phyloP scores from a whole-genome alignment of 495 filamentous ascomycete species.

The Talaromyces nanjingensis region DNA sequence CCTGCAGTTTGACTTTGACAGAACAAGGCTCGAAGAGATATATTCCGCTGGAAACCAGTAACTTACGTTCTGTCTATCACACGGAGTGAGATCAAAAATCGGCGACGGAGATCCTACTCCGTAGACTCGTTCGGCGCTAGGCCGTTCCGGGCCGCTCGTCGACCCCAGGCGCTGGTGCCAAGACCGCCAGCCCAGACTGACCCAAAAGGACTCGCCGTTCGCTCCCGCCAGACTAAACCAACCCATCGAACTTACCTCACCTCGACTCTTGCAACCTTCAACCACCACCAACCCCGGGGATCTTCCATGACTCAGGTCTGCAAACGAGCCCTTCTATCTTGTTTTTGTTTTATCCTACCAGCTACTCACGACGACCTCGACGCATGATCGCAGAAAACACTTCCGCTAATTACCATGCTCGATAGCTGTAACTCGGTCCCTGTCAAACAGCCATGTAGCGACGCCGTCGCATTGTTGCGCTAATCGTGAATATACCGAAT shows the following conservation, averaged over 20 bases:
- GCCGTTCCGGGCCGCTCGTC: not conserved
- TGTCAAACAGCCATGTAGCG: slow-evolving; percentile 8
- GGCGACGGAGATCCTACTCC: not conserved
- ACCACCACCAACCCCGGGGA: not conserved
- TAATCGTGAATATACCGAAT: not conserved
- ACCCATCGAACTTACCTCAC: not conserved
- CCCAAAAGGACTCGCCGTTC: not conserved
- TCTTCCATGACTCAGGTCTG: not conserved
- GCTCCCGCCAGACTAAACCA: not conserved
- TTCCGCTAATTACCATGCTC: not conserved
- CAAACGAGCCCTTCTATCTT: not conserved
- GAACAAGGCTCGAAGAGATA: no score
- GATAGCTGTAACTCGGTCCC: not conserved
- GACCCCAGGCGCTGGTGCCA: not conserved
- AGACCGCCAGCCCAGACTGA: not conserved
- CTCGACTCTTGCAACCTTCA: not conserved
- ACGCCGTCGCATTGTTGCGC: slow-evolving; percentile 11
- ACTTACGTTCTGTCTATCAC: no score
- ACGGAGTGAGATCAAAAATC: not conserved
- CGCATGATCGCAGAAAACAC: not conserved
- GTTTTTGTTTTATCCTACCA: not conserved
- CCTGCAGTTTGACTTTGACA: no score
- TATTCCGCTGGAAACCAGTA: no score
- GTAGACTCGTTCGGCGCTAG: not conserved
- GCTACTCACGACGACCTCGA: not conserved